Evolutionary conservation across 441 rosid genomes (phyloP).

Genomic region (Flueggea neowawraea): DNA sequence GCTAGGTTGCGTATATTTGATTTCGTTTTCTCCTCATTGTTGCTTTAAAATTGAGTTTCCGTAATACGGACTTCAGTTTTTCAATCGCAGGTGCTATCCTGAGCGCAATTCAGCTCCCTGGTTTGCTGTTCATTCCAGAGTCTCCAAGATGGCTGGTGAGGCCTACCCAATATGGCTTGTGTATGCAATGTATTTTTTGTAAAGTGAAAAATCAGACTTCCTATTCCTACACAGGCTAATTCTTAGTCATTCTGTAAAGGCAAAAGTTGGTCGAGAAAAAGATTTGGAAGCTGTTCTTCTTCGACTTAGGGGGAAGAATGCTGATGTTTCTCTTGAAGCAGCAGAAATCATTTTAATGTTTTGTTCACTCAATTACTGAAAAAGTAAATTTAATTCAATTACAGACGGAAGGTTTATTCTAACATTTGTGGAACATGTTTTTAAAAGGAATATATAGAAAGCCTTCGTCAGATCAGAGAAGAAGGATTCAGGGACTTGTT

Average conservation of each 20-base stretch:
- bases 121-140: slow-evolving; percentile 52
- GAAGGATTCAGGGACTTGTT: too few relatives aligned
- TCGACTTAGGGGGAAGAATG: slow-evolving; percentile 35
- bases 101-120: slow-evolving; percentile 34
- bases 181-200: too few relatives aligned
- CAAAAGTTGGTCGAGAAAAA: slow-evolving; percentile 31
- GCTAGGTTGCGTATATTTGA: background rate
- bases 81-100: slow-evolving; percentile 36
- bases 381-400: too few relatives aligned
- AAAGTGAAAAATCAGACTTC: too few relatives aligned
- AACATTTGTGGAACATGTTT: too few relatives aligned
- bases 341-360: slow-evolving; percentile 30
- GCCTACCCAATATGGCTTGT: background rate
- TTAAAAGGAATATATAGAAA: too few relatives aligned
- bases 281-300: slow-evolving; percentile 33
- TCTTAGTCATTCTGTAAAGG: slow-evolving; percentile 19
- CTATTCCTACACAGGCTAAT: too few relatives aligned
- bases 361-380: background rate
- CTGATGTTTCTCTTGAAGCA: slow-evolving; percentile 38
- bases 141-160: slow-evolving; percentile 78
- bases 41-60: background rate
- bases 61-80: background rate
- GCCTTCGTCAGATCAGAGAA: too few relatives aligned
- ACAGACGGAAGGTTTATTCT: too few relatives aligned
- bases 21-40: too few relatives aligned